These are phyloP conservation scores for Trichoderma orchidacearum DNA, from an alignment of 495 filamentous ascomycete species.

Conservation along the genomic window DNA sequence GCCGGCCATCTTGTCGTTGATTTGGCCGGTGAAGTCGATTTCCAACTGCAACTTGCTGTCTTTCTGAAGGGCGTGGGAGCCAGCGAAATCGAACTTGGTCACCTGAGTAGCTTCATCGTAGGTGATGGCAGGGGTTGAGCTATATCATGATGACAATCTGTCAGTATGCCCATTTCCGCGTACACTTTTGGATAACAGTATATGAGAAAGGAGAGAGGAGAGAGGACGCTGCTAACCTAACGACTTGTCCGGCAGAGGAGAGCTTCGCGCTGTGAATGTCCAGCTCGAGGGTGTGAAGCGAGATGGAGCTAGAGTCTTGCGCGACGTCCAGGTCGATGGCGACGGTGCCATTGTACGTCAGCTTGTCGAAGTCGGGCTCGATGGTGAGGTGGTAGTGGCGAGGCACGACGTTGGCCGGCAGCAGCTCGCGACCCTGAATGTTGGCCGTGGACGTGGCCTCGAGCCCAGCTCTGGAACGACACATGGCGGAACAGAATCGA, in stretches of 20 bases:
- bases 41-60: conserved; percentile 47
- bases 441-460: conserved; percentile 29
- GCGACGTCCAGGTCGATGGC: conserved; percentile 43
- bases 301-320: conserved; percentile 51
- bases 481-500: conserved; percentile 2
- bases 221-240: background rate
- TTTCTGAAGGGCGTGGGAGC: conserved; percentile 41
- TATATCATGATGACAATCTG: background rate
- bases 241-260: conserved; percentile 16
- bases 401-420: conserved; percentile 58
- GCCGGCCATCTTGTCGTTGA: conserved; percentile 92
- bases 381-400: conserved; percentile 75
- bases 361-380: conserved; percentile 62
- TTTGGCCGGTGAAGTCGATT: conserved; percentile 68
- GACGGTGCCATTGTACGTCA: conserved; percentile 73
- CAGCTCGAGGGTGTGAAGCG: conserved; percentile 58
- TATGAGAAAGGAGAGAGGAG: background rate
- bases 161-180: conserved; percentile 30
- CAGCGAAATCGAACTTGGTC: conserved; percentile 53
- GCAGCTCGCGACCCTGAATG: conserved; percentile 26
- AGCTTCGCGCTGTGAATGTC: conserved; percentile 42
- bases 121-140: conserved; percentile 42
- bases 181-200: conserved; percentile 25
- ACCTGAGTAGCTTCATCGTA: conserved; percentile 74
- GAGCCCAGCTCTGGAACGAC: background rate